Evolutionary conservation across 2,329 filamentous ascomycete genomes (phyloP).

Genomic region (Pseudocercospora vitis): DNA sequence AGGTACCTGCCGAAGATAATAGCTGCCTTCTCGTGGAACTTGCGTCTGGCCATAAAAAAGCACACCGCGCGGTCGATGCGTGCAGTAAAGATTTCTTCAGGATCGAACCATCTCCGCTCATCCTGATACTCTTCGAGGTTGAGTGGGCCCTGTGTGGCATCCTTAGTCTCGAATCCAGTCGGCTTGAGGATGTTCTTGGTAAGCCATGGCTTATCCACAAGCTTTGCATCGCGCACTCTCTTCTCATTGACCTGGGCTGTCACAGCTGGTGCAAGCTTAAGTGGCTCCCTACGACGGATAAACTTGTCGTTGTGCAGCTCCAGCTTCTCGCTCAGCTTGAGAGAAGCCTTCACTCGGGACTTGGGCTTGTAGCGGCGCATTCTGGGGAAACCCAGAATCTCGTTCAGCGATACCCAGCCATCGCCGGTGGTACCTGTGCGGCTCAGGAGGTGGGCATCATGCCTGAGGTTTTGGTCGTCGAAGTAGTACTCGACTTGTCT

Average conservation of each 20-base stretch:
- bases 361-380: constrained; percentile 49
- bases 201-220: constrained; percentile 35
- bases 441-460: constrained; percentile 46
- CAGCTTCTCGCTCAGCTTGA: constrained; percentile 45
- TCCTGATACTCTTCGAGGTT: constrained; percentile 67
- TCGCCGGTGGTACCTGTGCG: constrained; percentile 44
- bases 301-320: constrained; percentile 46
- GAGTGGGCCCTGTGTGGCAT: constrained; percentile 75
- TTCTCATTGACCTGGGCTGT: constrained; percentile 30
- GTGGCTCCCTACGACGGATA: constrained; percentile 45
- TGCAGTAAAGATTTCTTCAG: constrained; percentile 51
- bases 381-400: constrained; percentile 47
- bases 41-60: constrained; percentile 74
- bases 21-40: constrained; percentile 63
- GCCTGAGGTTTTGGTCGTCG: constrained; percentile 49
- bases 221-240: constrained; percentile 34
- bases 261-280: constrained; percentile 31
- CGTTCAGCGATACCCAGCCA: constrained; percentile 44
- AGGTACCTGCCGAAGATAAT: constrained; percentile 78
- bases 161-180: constrained; percentile 60
- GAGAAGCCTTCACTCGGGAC: constrained; percentile 41
- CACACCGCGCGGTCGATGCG: constrained; percentile 85
- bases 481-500: constrained; percentile 53
- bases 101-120: constrained; percentile 66
- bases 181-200: constrained; percentile 46